Base-by-base conservation (phyloP, 257 asterid genomes). In the Coffea canephora region DNA sequence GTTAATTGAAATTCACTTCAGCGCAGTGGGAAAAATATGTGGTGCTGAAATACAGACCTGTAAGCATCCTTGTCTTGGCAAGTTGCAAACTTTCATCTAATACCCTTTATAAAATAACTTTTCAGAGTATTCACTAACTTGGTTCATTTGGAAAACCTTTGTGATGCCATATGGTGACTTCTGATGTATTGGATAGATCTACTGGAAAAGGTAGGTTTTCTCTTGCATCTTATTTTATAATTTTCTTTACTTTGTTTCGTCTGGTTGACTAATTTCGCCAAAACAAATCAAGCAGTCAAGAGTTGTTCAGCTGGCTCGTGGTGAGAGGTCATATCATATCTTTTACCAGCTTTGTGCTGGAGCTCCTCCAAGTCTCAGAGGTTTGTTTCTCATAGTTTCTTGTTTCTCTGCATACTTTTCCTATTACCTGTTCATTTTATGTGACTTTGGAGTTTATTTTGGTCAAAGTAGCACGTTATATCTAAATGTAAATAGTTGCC, bases 331-430 rank as follows among this genome's bases (percentile, higher is more conserved):
- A 55, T 95, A 89, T 84, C 97, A 95, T 85, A 86, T 95, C 85
- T 92, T 95, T 86, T 93, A 95, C 85, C 98, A 95, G 87, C 97
- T 95, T 41, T 95, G 99, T 81, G 92, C 92, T n/a, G 99, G 98
- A 85, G 97, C 93, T 87, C 87, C 98, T 75, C 74, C 92, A 79
- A 78, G 73, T 84, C 94, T 95, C 81, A 88, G 88, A 91, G 99
- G 99, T 93, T 79, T 55, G 85, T 61, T 79, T 81, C 81, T 31
- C 73, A 75, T 74, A 67, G 45, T 70, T 69, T 39, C 61, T 25
- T 54, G 43, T 46, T 64, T 76, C 69, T 46, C 72, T 68, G 74
- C 50, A 49, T 4, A 78, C 31, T 39, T 48, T 55, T 62, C 69
- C 27, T 64, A 2, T 50, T 69, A 18, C 31, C 27, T 49, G 36